A percentile compares a stretch with the other conserved stretches of the same genome.
Conservation (phyloP, 345 rosid species). For the Alliaria petiolata region DNA sequence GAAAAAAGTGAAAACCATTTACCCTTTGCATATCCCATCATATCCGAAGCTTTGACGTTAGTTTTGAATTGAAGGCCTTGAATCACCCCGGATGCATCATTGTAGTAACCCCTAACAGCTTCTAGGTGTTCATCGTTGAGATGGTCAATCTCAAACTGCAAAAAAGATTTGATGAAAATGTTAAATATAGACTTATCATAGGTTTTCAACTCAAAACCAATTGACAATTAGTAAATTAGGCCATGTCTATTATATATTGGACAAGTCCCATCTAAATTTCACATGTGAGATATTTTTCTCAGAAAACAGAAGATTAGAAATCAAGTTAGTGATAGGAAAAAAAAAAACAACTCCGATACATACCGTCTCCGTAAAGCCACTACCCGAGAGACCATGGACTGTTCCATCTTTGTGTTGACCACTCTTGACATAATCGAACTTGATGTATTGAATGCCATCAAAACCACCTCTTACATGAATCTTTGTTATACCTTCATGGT, state of each 20-base stretch:
- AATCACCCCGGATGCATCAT: constrained; percentile 1
- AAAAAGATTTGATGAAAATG: too few relatives aligned
- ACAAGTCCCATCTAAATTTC: too few relatives aligned
- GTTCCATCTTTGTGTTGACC: background rate
- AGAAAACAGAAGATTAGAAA: too few relatives aligned
- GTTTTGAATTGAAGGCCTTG: constrained; percentile 16
- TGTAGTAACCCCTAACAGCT: constrained; percentile 17
- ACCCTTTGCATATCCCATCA: constrained; percentile 6
- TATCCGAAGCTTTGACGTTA: constrained; percentile 1
- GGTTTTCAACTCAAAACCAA: too few relatives aligned
- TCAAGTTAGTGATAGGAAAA: too few relatives aligned
- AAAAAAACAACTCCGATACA: too few relatives aligned
- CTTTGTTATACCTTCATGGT: constrained; percentile 1
- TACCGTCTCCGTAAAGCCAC: constrained; percentile 17
- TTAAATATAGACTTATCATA: too few relatives aligned
- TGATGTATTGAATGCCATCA: constrained; percentile 10
- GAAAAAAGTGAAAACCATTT: constrained; percentile 12
- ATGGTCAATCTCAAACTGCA: constrained; percentile 19
- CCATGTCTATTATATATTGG: too few relatives aligned
- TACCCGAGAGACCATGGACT: constrained; percentile 16
- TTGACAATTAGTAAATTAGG: too few relatives aligned
- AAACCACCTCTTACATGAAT: constrained; percentile 3
- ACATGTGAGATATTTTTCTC: too few relatives aligned
- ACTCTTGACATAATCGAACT: background rate
- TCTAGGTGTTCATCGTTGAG: background rate